Conservation (phyloP, 2,329 filamentous ascomycete species). For the Ceratocystis papillata region DNA sequence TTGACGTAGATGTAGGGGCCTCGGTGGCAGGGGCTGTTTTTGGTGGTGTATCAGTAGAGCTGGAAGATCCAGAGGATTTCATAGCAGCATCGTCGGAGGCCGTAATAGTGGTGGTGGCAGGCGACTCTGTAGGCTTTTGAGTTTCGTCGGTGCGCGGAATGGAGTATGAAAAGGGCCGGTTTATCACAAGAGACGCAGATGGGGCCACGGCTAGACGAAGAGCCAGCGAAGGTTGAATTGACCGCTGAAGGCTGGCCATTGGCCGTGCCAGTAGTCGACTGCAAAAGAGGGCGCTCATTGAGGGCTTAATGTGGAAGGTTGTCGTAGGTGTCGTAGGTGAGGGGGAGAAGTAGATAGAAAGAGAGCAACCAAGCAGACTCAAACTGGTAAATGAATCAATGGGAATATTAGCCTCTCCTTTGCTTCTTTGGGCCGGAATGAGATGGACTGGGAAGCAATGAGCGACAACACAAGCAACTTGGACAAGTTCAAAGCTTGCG, state of each 20-base stretch:
- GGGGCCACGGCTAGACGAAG: conserved; percentile 1
- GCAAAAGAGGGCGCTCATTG: conserved; percentile 24
- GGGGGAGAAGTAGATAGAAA: not conserved
- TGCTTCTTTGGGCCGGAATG: not conserved
- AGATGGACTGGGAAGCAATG: not conserved
- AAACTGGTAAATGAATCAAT: not conserved
- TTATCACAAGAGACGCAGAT: conserved; percentile 18
- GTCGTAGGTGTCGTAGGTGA: not conserved
- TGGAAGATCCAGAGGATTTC: not conserved
- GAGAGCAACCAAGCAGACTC: not conserved
- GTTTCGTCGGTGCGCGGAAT: conserved; percentile 23
- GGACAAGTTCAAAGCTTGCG: conserved; percentile 10
- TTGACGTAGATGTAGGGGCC: conserved; percentile 6
- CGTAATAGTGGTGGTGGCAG: not conserved
- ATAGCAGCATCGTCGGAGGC: conserved; percentile 3
- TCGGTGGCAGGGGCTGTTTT: not conserved
- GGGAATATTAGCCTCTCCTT: not conserved
- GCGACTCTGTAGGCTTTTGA: not conserved
- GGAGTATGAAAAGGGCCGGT: conserved; percentile 26
- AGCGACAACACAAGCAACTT: not conserved
- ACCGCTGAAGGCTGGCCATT: conserved; percentile 11
- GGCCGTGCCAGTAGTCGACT: conserved; percentile 22
- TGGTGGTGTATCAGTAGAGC: conserved; percentile 5
- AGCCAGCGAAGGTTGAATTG: conserved; percentile 1
- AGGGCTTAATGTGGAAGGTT: not conserved